Evolutionary conservation across 1,284 basidiomycete genomes (phyloP).

Genomic region (Trametes polyzona): DNA sequence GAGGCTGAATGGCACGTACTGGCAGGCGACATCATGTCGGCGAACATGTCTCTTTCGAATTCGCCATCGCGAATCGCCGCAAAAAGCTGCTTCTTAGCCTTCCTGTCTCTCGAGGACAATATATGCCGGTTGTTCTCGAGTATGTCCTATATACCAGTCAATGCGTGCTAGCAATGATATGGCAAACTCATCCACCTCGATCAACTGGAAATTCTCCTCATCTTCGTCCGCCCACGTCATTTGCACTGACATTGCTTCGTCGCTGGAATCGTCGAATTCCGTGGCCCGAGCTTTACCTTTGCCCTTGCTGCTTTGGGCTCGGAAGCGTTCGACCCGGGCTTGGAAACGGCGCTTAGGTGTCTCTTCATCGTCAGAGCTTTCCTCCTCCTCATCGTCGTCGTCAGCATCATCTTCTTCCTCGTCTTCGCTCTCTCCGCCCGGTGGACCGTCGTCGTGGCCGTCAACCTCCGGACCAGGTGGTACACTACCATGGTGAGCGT

Average conservation of each 20-base stretch:
- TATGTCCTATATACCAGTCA: constrained; percentile 37
- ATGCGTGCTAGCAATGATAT: not conserved
- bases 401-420: constrained; percentile 30
- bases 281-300: constrained; percentile 51
- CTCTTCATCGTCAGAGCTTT: constrained; percentile 42
- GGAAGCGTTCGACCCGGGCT: constrained; percentile 49
- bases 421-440: constrained; percentile 1
- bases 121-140: constrained; percentile 51
- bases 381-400: constrained; percentile 34
- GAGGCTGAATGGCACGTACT: constrained; percentile 27
- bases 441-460: not conserved
- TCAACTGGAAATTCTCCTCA: constrained; percentile 63
- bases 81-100: constrained; percentile 64
- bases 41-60: constrained; percentile 48
- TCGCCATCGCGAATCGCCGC: constrained; percentile 64
- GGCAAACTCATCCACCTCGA: constrained; percentile 51
- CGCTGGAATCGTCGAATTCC: constrained; percentile 28
- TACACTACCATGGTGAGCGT: not conserved
- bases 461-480: not conserved
- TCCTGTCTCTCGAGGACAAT: constrained; percentile 46
- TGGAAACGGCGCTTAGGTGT: constrained; percentile 59
- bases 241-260: constrained; percentile 36
- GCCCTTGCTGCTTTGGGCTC: constrained; percentile 37
- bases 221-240: constrained; percentile 63
- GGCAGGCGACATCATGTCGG: constrained; percentile 30